Base-by-base conservation (phyloP, 1,139 yeast genomes). In the Pichia sp. region DNA sequence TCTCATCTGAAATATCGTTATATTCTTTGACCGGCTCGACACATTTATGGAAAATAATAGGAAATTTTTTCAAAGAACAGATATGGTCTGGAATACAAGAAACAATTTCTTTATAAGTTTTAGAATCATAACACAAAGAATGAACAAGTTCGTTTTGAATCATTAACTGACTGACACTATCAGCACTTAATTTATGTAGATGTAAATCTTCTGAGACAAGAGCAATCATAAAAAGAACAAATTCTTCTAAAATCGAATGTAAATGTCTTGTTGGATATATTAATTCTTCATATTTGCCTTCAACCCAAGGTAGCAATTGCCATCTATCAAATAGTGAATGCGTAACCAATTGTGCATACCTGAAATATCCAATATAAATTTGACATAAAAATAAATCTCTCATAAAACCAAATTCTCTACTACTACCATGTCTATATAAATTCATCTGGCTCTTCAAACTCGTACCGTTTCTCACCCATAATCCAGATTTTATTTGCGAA, bases 321-420 rank as follows among this genome's bases (percentile, higher is more conserved):
- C 95, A 89, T 44, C 94, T 69, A 28, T 76, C 72, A 34, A 86
- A 65, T n/a, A 85, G 66, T 6, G 85, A 73, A 16, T 73, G 70
- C 51, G 86, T 67, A 1, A 78, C 78, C 11, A 73, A 63, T 47
- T 80, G 73, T 0, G 92, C 83, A 27, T 76, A 69, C 29, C 73
- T 66, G n/a, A 73, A 64, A 36, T 41, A 50, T 9, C 78, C 76
- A 52, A 84, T 69, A 51, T 82, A 79, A 0, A 80, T 66, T 60
- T 92, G 97, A 0, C 78, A 70, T 61, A 86, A 68, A 57, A 76
- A 85, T 30, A 90, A 62, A 56, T 90, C 97, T 53, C 95, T 73
- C 57, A 80, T 70, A 59, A 74, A 87, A 0, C 96, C 95, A 51
- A 79, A 77, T 53, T 92, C 97, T 44, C 97, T 70, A 40, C 90